These are phyloP conservation scores for Aureobasidium subglaciale DNA, from an alignment of 2,329 filamentous ascomycete genomes.

Conservation along the genomic window DNA sequence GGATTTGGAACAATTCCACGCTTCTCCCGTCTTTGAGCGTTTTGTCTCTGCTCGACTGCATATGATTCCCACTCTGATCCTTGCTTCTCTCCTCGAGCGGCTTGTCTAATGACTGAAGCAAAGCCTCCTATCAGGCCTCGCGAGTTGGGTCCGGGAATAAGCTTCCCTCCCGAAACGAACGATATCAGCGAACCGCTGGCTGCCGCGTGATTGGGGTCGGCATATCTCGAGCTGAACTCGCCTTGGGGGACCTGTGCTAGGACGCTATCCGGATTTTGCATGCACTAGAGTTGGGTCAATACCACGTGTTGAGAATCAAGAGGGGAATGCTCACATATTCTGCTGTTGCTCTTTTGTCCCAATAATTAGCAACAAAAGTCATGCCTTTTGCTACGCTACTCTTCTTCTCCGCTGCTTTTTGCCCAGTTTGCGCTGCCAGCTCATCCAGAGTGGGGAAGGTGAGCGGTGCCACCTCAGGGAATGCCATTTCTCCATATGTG, in stretches of 20 bases:
- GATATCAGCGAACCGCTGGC: constrained; percentile 43
- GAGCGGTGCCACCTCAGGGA: constrained; percentile 39
- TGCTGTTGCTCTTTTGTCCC: constrained; percentile 7
- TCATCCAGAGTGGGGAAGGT: constrained; percentile 30
- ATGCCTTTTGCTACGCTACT: background rate
- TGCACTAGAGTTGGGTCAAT: background rate
- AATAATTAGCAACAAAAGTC: constrained; percentile 5
- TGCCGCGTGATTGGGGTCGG: constrained; percentile 46
- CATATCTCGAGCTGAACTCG: constrained; percentile 37
- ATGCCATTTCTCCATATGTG: constrained; percentile 27
- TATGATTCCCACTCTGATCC: constrained; percentile 2
- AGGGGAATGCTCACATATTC: background rate
- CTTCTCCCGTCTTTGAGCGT: background rate
- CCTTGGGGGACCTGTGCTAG: background rate
- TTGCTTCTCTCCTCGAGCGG: constrained; percentile 8
- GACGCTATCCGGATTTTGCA: constrained; percentile 5
- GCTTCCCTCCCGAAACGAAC: constrained; percentile 39
- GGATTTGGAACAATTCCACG: background rate
- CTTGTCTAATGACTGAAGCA: background rate
- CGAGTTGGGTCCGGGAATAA: constrained; percentile 1
- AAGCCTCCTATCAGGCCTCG: constrained; percentile 5
- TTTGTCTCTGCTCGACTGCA: background rate
- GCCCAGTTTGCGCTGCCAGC: background rate
- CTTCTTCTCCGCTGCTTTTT: background rate
- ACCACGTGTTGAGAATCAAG: background rate